phyloP scores from a whole-genome alignment of 805 yeast species.

The Allodekkera sacchari region DNA sequence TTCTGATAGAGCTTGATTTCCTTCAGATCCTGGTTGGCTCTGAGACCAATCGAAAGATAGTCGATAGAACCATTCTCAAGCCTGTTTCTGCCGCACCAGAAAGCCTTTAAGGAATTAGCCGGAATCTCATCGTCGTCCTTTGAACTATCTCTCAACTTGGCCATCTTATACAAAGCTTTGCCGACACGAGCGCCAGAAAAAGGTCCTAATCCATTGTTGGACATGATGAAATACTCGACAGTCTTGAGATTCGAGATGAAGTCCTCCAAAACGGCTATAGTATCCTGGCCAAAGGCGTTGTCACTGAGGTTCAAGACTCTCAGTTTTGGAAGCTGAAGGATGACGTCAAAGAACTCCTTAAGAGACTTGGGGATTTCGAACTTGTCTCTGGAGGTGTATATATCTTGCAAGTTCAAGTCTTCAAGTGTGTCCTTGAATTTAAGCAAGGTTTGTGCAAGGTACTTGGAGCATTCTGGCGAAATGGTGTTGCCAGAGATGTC shows the following conservation, averaged over 20 bases:
- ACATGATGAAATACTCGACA: constrained; percentile 75
- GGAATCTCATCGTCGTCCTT: constrained; percentile 19
- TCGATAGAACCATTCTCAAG: constrained; percentile 90
- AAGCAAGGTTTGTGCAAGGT: constrained; percentile 51
- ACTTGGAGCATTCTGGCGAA: constrained; percentile 81
- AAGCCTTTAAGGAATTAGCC: constrained; percentile 61
- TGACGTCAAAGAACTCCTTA: constrained; percentile 61
- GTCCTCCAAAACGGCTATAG: constrained; percentile 81
- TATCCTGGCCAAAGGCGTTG: constrained; percentile 94
- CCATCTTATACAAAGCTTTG: constrained; percentile 65
- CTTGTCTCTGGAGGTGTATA: constrained; percentile 89
- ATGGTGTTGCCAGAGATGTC: constrained; percentile 92
- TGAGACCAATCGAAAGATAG: constrained; percentile 76
- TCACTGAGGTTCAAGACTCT: constrained; percentile 78
- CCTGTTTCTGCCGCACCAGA: constrained; percentile 95
- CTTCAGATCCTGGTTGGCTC: constrained; percentile 60
- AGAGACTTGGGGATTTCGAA: constrained; percentile 89
- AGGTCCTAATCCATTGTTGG: constrained; percentile 98
- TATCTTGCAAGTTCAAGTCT: constrained; percentile 80
- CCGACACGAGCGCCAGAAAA: constrained; percentile 95
- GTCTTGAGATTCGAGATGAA: constrained; percentile 70
- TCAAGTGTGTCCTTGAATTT: constrained; percentile 35
- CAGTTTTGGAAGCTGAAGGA: constrained; percentile 60
- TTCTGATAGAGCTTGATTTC: constrained; percentile 83
- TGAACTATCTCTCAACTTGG: constrained; percentile 34